Evolutionary conservation across 2,329 filamentous ascomycete genomes (phyloP), one percentile per base, ranked within the genome.

Genomic region (Periconia sp.): DNA sequence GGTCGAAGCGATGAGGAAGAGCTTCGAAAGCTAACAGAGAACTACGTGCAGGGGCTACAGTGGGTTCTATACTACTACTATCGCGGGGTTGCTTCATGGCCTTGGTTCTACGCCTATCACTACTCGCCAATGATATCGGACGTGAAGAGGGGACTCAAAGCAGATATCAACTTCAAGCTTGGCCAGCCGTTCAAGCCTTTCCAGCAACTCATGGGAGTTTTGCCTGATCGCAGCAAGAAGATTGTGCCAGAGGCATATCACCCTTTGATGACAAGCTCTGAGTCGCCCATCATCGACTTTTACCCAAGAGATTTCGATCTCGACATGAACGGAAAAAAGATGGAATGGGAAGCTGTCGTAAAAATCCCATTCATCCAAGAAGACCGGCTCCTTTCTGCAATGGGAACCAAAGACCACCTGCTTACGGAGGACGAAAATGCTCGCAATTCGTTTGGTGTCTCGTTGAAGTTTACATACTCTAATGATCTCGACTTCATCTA

Each of bases 21-120:
- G 69, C 79, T 97, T 64, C 85, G 78, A 40, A 86, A 87, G 52
- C 78, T 99, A 48, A 87, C 89, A 18, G 91, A 97, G 71, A 99
- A 97, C 72, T 99, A 99, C 61, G 91, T 99, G 5, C 89, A 99
- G 72, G 94, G 94, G 48, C 75, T 99, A 48, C 94, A 99, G 69
- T 99, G 94, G 95, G 94, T 99, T 30, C 77, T 99, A 36, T 96
- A 87, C 71, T 99, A 99, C 76, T 99, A 99, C 73, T 99, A 99
- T 73, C 86, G 87, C 40, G 94, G 94, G 50, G 94, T 99, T 47
- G 94, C 90, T 12, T 97, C 92, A 10, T 99, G 94, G 94, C 91
- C 94, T 11, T 99, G 94, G 94, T 99, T 89, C 73, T 99, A 96
- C 71, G 79, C 80, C 48, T 99, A 96, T 70, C 95, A 99, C 72